Conservation (phyloP, 139 green algal species). For the Eudorina sp. region DNA sequence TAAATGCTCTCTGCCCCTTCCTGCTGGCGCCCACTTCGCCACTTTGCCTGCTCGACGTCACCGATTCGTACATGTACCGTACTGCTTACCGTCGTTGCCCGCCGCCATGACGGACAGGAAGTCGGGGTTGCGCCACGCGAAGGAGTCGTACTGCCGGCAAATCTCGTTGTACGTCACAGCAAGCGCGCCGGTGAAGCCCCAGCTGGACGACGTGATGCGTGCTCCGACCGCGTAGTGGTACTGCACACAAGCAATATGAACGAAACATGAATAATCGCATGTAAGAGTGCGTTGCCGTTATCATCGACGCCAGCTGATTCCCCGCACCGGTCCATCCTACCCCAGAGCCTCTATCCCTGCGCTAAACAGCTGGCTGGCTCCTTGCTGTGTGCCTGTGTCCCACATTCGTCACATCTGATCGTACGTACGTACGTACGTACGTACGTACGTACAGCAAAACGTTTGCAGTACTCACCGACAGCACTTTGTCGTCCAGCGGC, state of each 20-base stretch:
- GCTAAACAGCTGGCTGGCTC: no score
- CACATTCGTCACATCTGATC: no score
- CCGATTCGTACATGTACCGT: neutral
- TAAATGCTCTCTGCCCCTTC: neutral
- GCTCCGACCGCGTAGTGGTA: slow-evolving; percentile 4
- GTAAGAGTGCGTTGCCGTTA: no score
- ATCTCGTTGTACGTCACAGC: neutral
- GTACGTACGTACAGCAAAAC: neutral
- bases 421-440: neutral
- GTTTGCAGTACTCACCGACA: neutral
- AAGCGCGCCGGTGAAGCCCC: neutral
- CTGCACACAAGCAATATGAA: neutral
- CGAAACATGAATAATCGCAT: neutral
- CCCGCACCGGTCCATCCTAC: no score
- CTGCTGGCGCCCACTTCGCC: no score
- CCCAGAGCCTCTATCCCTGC: no score
- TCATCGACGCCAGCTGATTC: no score
- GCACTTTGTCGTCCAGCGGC: neutral
- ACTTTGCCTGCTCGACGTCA: neutral
- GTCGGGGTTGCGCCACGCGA: neutral
- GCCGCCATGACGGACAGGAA: neutral
- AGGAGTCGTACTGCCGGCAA: neutral
- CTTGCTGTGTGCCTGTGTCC: no score
- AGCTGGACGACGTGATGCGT: neutral
- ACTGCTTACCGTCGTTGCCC: neutral